Percentiles rank a stretch among this genome's conserved stretches.
Evolutionary conservation across 768 basidiomycete genomes (phyloP).

Genomic region (Trametes villosa): DNA sequence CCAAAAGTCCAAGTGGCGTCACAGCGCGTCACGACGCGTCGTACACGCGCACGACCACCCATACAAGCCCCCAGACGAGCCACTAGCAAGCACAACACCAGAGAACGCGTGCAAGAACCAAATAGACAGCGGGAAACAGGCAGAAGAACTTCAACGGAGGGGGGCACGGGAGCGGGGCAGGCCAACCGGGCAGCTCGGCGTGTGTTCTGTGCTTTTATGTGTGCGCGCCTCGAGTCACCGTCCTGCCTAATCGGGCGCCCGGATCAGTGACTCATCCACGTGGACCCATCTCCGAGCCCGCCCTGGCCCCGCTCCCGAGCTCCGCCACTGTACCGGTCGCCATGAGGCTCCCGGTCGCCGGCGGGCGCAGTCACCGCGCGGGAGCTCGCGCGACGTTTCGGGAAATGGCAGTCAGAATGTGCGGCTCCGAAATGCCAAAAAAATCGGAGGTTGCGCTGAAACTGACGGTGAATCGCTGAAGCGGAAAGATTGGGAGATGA

Average conservation of each 20-base stretch:
- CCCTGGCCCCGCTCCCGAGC: background rate
- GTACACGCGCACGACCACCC: background rate
- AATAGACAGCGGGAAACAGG: background rate
- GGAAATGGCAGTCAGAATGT: background rate
- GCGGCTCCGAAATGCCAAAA: background rate
- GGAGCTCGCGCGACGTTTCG: background rate
- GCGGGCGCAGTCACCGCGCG: slow-evolving; percentile 11
- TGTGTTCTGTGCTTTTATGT: slow-evolving; percentile 15
- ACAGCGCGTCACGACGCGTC: slow-evolving; percentile 19
- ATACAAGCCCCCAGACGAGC: background rate
- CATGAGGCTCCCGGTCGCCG: slow-evolving; percentile 15
- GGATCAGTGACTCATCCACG: slow-evolving; percentile 25
- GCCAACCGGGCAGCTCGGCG: background rate
- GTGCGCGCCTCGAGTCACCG: slow-evolving; percentile 18
- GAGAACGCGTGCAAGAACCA: background rate
- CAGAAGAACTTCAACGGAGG: background rate
- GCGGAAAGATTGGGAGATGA: too few species aligned
- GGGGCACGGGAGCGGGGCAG: background rate
- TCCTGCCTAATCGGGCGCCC: slow-evolving; percentile 13
- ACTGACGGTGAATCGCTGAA: too few species aligned
- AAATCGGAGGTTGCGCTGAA: too few species aligned
- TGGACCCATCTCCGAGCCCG: slow-evolving; percentile 6
- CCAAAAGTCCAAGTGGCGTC: slow-evolving; percentile 2
- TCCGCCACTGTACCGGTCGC: slow-evolving; percentile 1
- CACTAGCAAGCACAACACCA: background rate